phyloP scores from a whole-genome alignment of 2,329 filamentous ascomycete genomes.

The Metarhizium humberi region DNA sequence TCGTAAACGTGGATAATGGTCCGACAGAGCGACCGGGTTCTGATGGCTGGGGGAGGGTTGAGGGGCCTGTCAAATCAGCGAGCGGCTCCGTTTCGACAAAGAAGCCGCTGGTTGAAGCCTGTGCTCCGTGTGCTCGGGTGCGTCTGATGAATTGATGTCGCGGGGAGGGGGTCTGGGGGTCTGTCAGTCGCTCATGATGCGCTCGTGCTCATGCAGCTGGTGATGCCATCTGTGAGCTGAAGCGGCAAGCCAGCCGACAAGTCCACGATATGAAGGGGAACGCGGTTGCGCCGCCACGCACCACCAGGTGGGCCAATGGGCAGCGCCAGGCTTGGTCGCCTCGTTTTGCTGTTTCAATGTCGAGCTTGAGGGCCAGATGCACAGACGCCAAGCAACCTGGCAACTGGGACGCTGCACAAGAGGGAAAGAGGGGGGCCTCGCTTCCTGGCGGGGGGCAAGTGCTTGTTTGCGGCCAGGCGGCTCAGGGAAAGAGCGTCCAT shows the following conservation, averaged over 20 bases:
- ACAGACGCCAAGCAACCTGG: too few relatives aligned
- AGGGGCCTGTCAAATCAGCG: not conserved
- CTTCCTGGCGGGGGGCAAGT: too few relatives aligned
- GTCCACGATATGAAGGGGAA: not conserved
- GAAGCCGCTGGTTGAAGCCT: not conserved
- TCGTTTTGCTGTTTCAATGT: too few relatives aligned
- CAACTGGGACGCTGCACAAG: too few relatives aligned
- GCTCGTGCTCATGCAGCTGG: too few relatives aligned
- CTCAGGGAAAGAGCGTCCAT: too few relatives aligned
- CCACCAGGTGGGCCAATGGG: too few relatives aligned
- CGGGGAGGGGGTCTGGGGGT: not conserved
- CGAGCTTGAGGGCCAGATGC: too few relatives aligned
- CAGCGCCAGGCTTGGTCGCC: too few relatives aligned
- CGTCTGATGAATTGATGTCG: not conserved
- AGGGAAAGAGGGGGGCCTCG: too few relatives aligned
- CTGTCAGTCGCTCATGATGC: not conserved
- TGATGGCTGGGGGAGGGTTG: not conserved
- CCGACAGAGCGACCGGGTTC: not conserved
- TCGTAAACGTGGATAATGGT: conserved; percentile 4
- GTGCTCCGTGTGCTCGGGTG: conserved; percentile 1
- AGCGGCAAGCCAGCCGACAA: not conserved
- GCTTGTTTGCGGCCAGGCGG: too few relatives aligned
- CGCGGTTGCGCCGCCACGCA: not conserved
- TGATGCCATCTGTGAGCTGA: not conserved
- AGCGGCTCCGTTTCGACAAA: not conserved